phyloP scores from a whole-genome alignment of 257 asterid genomes.

The Fraxinus excelsior region DNA sequence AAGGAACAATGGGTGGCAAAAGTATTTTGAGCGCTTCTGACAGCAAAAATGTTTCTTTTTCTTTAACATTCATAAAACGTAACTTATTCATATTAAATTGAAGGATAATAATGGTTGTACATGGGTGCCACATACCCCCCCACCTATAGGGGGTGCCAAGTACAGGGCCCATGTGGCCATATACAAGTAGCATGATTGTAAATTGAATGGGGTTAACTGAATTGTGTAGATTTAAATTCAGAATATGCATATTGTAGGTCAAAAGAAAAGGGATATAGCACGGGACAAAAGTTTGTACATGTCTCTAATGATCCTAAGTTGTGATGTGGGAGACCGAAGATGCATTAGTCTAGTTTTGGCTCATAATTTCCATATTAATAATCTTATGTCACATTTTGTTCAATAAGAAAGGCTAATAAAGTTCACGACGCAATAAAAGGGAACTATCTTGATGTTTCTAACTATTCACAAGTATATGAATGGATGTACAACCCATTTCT shows the following conservation, averaged over 20 bases:
- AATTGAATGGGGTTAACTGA: not conserved
- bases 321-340: not conserved
- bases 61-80: not conserved
- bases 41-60: not conserved
- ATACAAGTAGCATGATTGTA: too few species aligned
- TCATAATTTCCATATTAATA: not conserved
- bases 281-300: not conserved
- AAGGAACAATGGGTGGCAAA: too few species aligned
- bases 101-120: too few species aligned
- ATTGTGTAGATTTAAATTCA: not conserved
- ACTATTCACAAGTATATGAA: not conserved
- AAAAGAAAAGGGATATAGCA: not conserved
- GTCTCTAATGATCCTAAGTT: not conserved
- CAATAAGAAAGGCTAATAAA: too few species aligned
- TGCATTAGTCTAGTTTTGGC: not conserved
- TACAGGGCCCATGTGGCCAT: too few species aligned
- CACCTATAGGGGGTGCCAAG: too few species aligned
- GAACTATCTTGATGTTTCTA: not conserved
- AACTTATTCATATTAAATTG: not conserved
- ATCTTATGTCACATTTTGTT: not conserved
- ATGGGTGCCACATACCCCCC: too few species aligned
- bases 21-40: not conserved
- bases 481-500: not conserved
- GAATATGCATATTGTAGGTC: not conserved
- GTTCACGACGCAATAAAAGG: not conserved